Percentiles rank a stretch among this genome's conserved stretches.
Conservation (phyloP, 192 early-diverging fungal genomes). For the Thoreauomyces humboldtii region DNA sequence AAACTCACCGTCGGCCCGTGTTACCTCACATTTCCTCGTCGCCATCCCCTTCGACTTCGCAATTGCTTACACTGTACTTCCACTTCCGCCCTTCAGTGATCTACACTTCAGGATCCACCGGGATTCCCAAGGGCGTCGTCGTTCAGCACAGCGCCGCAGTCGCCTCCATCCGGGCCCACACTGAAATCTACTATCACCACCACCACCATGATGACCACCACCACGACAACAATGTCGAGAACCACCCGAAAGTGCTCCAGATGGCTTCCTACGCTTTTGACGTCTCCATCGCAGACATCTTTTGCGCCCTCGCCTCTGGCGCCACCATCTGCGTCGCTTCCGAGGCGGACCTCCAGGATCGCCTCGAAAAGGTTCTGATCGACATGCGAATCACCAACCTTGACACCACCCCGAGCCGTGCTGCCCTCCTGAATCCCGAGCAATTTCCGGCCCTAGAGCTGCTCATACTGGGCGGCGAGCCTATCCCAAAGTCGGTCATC, state of each 20-base stretch:
- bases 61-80: neutral
- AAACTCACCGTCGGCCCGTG: too few species aligned
- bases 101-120: slow-evolving; percentile 46
- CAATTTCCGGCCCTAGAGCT: neutral
- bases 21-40: neutral
- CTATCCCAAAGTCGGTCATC: neutral
- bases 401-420: neutral
- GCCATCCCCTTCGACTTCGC: neutral
- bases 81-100: slow-evolving; percentile 31
- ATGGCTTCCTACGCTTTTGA: slow-evolving; percentile 4
- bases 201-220: too few species aligned
- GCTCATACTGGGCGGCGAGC: neutral
- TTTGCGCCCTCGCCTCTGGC: slow-evolving; percentile 9
- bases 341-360: neutral
- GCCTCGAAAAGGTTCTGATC: neutral
- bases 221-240: neutral
- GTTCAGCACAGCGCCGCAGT: slow-evolving; percentile 9
- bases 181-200: too few species aligned
- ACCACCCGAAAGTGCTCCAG: neutral
- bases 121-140: slow-evolving; percentile 34
- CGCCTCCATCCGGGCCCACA: neutral
- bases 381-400: neutral
- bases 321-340: slow-evolving; percentile 4
- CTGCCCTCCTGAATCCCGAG: neutral
- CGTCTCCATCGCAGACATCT: slow-evolving; percentile 10